phyloP scores from a whole-genome alignment of 2,329 filamentous ascomycete species.

The Fusarium miscanthi region DNA sequence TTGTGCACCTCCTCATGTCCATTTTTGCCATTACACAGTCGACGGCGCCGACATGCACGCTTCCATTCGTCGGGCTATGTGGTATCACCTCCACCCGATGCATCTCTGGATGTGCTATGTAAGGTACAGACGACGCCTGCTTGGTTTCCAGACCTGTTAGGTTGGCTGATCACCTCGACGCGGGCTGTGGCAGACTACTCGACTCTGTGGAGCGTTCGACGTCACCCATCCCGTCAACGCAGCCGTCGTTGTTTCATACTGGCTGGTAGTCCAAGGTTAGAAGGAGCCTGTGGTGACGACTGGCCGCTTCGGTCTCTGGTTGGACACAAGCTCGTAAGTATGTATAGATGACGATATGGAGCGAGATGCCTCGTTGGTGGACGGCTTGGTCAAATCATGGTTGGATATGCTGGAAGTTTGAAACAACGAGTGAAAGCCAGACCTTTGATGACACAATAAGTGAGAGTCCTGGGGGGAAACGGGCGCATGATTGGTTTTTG shows the following conservation, averaged over 20 bases:
- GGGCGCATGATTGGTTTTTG: constrained; percentile 2
- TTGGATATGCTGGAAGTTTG: constrained; percentile 18
- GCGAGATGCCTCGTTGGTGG: constrained; percentile 26
- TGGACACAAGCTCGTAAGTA: constrained; percentile 22
- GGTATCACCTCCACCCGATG: constrained; percentile 46
- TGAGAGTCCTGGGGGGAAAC: background rate
- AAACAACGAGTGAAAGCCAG: constrained; percentile 31
- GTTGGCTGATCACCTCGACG: constrained; percentile 33
- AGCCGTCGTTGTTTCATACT: constrained; percentile 15
- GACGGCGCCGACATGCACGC: constrained; percentile 44
- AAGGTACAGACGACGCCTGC: constrained; percentile 44
- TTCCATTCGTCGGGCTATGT: constrained; percentile 46
- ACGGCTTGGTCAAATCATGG: constrained; percentile 20
- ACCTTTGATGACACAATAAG: constrained; percentile 16
- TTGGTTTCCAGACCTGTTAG: constrained; percentile 14
- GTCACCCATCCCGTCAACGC: constrained; percentile 36
- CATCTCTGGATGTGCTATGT: constrained; percentile 41
- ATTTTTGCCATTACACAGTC: constrained; percentile 14
- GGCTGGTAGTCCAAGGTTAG: constrained; percentile 17
- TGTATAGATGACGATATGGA: constrained; percentile 10
- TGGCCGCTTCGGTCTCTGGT: constrained; percentile 26
- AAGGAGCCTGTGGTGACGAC: constrained; percentile 37
- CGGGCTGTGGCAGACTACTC: constrained; percentile 28
- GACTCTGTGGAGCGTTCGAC: constrained; percentile 38
- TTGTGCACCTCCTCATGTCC: constrained; percentile 35